Conservation (phyloP, 1,284 basidiomycete genomes). For the Coniferiporia weirii region DNA sequence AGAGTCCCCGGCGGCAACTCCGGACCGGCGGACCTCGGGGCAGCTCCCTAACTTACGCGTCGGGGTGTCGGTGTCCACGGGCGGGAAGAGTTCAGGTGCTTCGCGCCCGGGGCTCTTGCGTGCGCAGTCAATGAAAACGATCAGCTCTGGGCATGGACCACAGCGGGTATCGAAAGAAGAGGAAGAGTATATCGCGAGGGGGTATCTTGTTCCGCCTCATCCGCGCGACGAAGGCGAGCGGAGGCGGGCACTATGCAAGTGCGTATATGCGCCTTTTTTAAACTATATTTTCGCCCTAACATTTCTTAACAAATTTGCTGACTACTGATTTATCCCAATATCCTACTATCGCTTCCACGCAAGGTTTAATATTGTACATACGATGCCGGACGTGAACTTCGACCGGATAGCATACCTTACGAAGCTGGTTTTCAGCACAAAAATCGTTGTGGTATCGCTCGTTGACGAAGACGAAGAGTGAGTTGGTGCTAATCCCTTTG, state of each 20-base stretch:
- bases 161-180: constrained; percentile 57
- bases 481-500: constrained; percentile 24
- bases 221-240: constrained; percentile 80
- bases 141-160: constrained; percentile 14
- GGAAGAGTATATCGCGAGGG: constrained; percentile 51
- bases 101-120: constrained; percentile 8
- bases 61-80: not conserved
- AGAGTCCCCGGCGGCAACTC: not conserved
- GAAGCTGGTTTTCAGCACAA: constrained; percentile 90
- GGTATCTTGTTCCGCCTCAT: constrained; percentile 75
- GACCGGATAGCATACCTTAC: constrained; percentile 87
- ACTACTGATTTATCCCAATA: not conserved
- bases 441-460: constrained; percentile 77
- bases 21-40: not conserved
- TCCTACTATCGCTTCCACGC: constrained; percentile 1
- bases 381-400: constrained; percentile 82
- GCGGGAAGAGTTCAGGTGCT: not conserved
- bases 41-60: not conserved
- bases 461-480: constrained; percentile 80
- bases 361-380: constrained; percentile 85
- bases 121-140: constrained; percentile 16
- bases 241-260: constrained; percentile 77
- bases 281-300: not conserved
- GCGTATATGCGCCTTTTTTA: constrained; percentile 23
- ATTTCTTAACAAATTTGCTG: not conserved